phyloP scores from a whole-genome alignment of 2,329 filamentous ascomycete genomes.

The Thyridium curvatum region DNA sequence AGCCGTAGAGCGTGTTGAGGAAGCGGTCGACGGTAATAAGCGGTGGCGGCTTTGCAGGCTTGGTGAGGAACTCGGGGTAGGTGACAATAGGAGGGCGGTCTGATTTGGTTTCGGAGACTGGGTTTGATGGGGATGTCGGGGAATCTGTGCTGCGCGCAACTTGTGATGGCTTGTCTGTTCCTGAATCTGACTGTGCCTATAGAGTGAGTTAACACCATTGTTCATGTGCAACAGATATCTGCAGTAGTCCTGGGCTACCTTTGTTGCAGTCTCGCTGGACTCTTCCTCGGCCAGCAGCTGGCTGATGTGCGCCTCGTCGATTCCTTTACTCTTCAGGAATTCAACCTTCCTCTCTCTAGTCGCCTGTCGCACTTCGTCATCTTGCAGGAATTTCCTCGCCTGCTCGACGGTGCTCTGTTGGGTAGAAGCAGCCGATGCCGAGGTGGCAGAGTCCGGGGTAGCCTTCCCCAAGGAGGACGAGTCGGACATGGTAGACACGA shows the following conservation, averaged over 20 bases:
- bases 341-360: conserved; percentile 65
- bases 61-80: conserved; percentile 63
- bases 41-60: conserved; percentile 47
- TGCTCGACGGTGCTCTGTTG: conserved; percentile 44
- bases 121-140: conserved; percentile 17
- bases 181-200: no score
- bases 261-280: not conserved
- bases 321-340: conserved; percentile 73
- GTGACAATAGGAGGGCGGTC: conserved; percentile 58
- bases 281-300: conserved; percentile 44
- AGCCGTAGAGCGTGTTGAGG: conserved; percentile 52
- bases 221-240: no score
- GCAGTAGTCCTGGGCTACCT: not conserved
- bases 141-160: conserved; percentile 10
- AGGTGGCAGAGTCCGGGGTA: conserved; percentile 1
- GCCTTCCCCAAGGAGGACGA: not conserved
- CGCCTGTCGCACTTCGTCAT: conserved; percentile 64
- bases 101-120: conserved; percentile 14
- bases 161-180: conserved; percentile 2
- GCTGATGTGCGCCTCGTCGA: conserved; percentile 62
- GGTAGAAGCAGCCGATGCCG: not conserved
- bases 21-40: conserved; percentile 56
- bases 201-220: no score
- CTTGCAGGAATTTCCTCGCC: conserved; percentile 69
- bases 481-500: no score